Base-by-base conservation (phyloP, 2,329 filamentous ascomycete genomes). In the Aspergillus spinulosporus region DNA sequence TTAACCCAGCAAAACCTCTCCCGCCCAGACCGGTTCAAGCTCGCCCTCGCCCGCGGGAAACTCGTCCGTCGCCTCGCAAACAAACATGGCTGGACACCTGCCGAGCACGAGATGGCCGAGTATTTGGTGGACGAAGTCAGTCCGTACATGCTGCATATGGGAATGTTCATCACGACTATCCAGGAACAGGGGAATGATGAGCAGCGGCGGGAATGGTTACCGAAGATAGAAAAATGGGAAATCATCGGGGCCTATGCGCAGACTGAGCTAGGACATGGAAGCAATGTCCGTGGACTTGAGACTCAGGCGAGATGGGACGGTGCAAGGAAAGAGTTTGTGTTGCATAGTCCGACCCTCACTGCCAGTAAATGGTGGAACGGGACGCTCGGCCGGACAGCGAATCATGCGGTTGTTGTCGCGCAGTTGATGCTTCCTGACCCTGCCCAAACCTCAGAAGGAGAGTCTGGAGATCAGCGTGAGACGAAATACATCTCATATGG, bases 361-460 rank as follows among this genome's bases (percentile, higher is more conserved):
- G 76, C 80, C 1, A 80, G 76, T 61, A 82, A 82, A 66, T 82
- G 78, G 79, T 82, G 80, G 80, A 82, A 82, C 64, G 80, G 80
- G 1, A 74, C 75, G 1, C 73, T 82, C 69, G 80, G 80, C 1
- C 70, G 79, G 26, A 80, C 78, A n/a, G 80, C 80, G n/a, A 82
- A 80, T 54, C 78, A 82, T 71, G 76, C 80, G 29, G 81, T 83
- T 57, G 79, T 82, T 1, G 78, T 82, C 14, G 80, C 80, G 39
- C 80, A 82, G 59, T 66, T 82, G 1, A 66, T 80, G n/a, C 47
- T 57, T 5, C 47, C 54, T 9, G 44, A 47, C 6, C 47, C 47
- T 11, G 31, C 12, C 3, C 29, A 3, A 34, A 5, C 14, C 8
- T 14, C 2, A 49, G 3, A 15, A 42, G 2, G 37, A n/a, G 21